Percentiles rank a stretch among this genome's conserved stretches.
phyloP scores from a whole-genome alignment of 257 asterid genomes.

The Gentiana straminea region DNA sequence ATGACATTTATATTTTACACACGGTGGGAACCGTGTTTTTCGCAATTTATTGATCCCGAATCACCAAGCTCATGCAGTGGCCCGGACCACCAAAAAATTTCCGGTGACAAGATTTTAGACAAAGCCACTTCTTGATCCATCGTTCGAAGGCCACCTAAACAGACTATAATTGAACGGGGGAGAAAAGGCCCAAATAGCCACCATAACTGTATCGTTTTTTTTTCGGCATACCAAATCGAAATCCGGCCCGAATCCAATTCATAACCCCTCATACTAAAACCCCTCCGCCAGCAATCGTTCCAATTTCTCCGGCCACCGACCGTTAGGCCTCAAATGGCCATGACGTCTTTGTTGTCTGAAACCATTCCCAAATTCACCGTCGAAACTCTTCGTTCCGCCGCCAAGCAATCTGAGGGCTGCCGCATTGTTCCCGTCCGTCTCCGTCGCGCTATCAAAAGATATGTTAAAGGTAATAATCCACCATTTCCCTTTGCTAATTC shows the following conservation, averaged over 20 bases:
- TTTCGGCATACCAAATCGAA: background rate
- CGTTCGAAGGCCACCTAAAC: too few relatives aligned
- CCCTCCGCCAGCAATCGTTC: background rate
- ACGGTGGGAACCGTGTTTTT: too few relatives aligned
- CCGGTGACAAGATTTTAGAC: too few relatives aligned
- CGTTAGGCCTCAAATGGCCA: conserved; percentile 10
- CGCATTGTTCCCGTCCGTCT: conserved; percentile 59
- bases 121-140: too few relatives aligned
- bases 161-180: too few relatives aligned
- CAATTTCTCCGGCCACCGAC: conserved; percentile 11
- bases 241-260: conserved; percentile 2
- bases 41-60: too few relatives aligned
- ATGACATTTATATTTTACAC: too few relatives aligned
- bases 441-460: conserved; percentile 70
- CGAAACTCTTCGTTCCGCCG: conserved; percentile 77
- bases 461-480: conserved; percentile 40
- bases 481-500: too few relatives aligned
- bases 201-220: too few relatives aligned
- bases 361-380: conserved; percentile 66
- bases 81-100: too few relatives aligned
- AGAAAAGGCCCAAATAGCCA: too few relatives aligned
- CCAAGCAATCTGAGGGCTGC: conserved; percentile 80
- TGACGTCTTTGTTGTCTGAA: conserved; percentile 58
- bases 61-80: too few relatives aligned
- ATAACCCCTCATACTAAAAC: conserved; percentile 1